A percentile compares a stretch with the other conserved stretches of the same genome.
Conservation (phyloP, 2,329 filamentous ascomycete genomes). For the Rasamsonia emersonii region DNA sequence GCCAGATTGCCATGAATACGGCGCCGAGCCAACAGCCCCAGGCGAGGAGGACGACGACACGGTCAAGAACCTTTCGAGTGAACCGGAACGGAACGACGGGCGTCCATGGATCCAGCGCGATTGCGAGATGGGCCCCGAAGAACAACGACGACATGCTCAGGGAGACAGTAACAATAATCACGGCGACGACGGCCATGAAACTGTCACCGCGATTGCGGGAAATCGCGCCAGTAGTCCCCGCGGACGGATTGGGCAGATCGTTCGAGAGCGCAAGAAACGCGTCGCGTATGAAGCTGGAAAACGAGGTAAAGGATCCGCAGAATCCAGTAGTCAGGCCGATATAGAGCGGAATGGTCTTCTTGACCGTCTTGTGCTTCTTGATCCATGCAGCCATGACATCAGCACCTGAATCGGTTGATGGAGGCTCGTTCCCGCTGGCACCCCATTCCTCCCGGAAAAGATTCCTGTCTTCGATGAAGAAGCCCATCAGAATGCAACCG, state of each 20-base stretch:
- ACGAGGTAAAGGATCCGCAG: conserved; percentile 83
- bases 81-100: conserved; percentile 46
- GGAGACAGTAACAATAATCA: conserved; percentile 63
- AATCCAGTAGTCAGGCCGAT: conserved; percentile 80
- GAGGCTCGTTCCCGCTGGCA: conserved; percentile 1
- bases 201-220: conserved; percentile 66
- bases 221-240: conserved; percentile 25
- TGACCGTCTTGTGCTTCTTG: conserved; percentile 54
- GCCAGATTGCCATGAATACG: conserved; percentile 61
- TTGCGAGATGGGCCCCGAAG: conserved; percentile 66
- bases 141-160: conserved; percentile 63
- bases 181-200: conserved; percentile 69
- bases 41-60: conserved; percentile 53
- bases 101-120: conserved; percentile 48
- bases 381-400: conserved; percentile 27
- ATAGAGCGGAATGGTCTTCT: conserved; percentile 83
- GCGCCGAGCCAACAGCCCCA: conserved; percentile 72
- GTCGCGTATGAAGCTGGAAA: conserved; percentile 78
- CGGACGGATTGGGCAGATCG: conserved; percentile 50
- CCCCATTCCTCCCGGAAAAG: conserved; percentile 66
- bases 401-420: no score
- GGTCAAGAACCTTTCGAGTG: conserved; percentile 56
- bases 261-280: conserved; percentile 72
- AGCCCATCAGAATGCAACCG: conserved; percentile 76
- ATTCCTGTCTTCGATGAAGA: conserved; percentile 67